phyloP scores from a whole-genome alignment of 2,329 filamentous ascomycete genomes.

The Magnaporthiopsis incrustans region DNA sequence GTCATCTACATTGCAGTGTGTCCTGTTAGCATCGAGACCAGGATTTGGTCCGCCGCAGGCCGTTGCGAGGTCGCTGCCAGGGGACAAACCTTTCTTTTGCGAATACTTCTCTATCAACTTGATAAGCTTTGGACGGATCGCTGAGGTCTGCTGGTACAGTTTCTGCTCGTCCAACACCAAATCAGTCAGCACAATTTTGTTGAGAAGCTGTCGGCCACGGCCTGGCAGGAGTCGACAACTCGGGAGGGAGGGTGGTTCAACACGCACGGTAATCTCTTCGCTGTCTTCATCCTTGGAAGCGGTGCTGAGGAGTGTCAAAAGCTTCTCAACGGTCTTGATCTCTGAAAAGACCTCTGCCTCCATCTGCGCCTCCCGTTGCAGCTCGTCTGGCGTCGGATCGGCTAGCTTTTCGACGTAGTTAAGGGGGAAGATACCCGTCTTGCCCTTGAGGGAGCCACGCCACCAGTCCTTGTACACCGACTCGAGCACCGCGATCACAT shows the following conservation, averaged over 20 bases:
- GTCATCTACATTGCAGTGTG: constrained; percentile 56
- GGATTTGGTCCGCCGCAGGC: neutral
- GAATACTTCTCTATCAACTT: constrained; percentile 98
- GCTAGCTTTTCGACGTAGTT: constrained; percentile 98
- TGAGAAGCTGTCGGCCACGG: too few species aligned
- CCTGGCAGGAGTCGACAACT: too few species aligned
- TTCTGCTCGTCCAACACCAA: constrained; percentile 34
- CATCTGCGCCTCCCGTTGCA: constrained; percentile 94
- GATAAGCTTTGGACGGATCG: constrained; percentile 93
- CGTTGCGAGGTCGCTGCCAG: neutral
- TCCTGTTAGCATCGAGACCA: constrained; percentile 15
- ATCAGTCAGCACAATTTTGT: constrained; percentile 7
- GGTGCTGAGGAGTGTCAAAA: constrained; percentile 82
- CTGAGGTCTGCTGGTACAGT: constrained; percentile 85
- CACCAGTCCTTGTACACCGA: constrained; percentile 99
- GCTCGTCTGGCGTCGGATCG: constrained; percentile 87
- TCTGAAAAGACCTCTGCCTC: constrained; percentile 64
- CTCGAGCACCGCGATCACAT: constrained; percentile 93
- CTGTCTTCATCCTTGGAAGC: constrained; percentile 82
- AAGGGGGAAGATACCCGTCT: constrained; percentile 94
- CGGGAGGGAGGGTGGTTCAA: neutral
- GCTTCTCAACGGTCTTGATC: constrained; percentile 56
- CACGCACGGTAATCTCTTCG: constrained; percentile 78
- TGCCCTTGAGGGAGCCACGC: constrained; percentile 88
- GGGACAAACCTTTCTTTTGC: constrained; percentile 84